Base-by-base conservation (phyloP, 139 green algal species). In the Marvania coccoides region DNA sequence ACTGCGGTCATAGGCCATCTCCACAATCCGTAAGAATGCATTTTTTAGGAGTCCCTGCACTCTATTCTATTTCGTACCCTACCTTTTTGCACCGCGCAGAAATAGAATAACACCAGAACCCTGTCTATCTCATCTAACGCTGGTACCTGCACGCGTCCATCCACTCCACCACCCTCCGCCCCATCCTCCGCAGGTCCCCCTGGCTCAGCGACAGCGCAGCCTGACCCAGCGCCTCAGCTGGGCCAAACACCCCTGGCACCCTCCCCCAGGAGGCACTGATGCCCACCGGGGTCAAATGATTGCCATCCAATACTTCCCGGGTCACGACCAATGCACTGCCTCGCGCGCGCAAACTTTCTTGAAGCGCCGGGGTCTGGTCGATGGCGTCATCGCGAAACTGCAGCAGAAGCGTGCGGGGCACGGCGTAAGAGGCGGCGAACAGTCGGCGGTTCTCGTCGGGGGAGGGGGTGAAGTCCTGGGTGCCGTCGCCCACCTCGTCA, bases 321-420 rank as follows among this genome's bases (percentile, higher is more conserved):
- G 31, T 12, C 3, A 13, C 10, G 1, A 31, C 13, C 45, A 7
- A 7, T 12, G 31, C 10, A 26, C 29, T 33, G 38, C 23, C 29
- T 6, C 36, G 35, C 23, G 47, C 24, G 33, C 62, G 76, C 67
- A 93, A 73, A 63, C 87, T 47, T 36, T 69, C 47, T 28, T 78
- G 79, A 13, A 95, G 74, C 28, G 70, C 65, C 6, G 81, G 68
- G 24, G 81, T 91, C 58, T 96, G 87, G 51, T 97, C 91, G 4
- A 95, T 88, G 37, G 56, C 73, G 76, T 97, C 91, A 55, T 93
- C 71, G 26, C 63, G 65, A 72, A 97, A 96, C 4, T 83, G 78
- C 23, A 97, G 58, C 24, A 97, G 74, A 29, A 97, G 76, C 63
- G 94, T 97, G 31, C 78, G 79, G 4, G 61, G 62, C 5, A 95